Evolutionary conservation across 1,284 basidiomycete genomes (phyloP), one percentile per base, ranked within the genome.

Genomic region (Singerocomus rubriflavus): DNA sequence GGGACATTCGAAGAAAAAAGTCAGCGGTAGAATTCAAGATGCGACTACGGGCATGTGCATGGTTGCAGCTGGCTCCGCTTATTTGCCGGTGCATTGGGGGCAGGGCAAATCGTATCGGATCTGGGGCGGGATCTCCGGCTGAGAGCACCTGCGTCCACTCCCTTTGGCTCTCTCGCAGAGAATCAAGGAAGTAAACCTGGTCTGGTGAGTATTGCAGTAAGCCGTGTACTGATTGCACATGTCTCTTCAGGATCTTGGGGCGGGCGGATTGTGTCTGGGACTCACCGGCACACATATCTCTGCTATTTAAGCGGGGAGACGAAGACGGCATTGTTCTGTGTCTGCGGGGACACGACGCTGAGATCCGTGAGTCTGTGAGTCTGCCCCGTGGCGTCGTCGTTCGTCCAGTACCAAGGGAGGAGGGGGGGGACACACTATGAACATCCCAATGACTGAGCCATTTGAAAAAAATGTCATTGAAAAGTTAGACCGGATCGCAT

Each of bases 221-320:
- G 41, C 53, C 2, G 50, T 1, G 6, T 32, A 26, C 26, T 32
- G 34, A 16, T 7, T 21, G 17, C 62, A 67, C 62, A 64, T 64
- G 45, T 50, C 33, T 26, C 46, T 26, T 21, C 21, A 21, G 21
- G 46, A 50, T 44, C 33, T 56, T 46, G 21, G 21, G 21, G 21
- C 21, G 2, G 21, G 21, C 21, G 21, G 21, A 21, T 21, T 21
- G 29, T 44, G 34, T 52, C 44, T 67, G 52, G 36, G 36, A 25
- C 17, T 50, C 41, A 21, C 42, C 30, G 42, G 21, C 33, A 52
- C 61, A 50, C 21, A 21, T 55, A 64, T 51, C 44, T 51, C 47
- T 34, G 36, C 26, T 51, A 47, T 67, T 60, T 67, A 67, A 46
- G 30, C 11, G 21, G 33, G 32, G 21, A 29, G 36, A 34, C 11